Evolutionary conservation across 2,329 filamentous ascomycete species (phyloP).

Genomic region (Metarhizium robertsii): DNA sequence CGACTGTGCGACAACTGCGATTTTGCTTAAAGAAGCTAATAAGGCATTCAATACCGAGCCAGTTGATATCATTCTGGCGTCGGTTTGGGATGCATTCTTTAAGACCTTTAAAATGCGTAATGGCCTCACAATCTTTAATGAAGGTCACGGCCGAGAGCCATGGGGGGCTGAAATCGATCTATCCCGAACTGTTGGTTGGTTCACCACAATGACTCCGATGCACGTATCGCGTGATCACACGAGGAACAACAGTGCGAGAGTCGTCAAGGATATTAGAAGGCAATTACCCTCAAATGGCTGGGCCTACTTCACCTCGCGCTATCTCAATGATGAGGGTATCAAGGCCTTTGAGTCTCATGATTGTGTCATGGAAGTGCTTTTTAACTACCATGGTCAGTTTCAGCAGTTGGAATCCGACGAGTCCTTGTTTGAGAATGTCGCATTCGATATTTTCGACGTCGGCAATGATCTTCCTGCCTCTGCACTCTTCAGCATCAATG

Average conservation of each 20-base stretch:
- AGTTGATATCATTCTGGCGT: conserved; percentile 22
- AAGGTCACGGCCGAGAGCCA: conserved; percentile 12
- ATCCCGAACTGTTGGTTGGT: conserved; percentile 28
- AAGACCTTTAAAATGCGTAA: conserved; percentile 15
- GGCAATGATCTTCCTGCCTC: background rate
- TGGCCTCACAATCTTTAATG: conserved; percentile 19
- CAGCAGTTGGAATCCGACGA: conserved; percentile 11
- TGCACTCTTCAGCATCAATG: conserved; percentile 2
- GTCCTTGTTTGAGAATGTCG: conserved; percentile 6
- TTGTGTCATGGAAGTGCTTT: conserved; percentile 3
- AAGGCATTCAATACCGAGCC: conserved; percentile 15
- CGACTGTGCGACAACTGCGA: background rate
- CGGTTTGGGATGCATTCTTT: conserved; percentile 19
- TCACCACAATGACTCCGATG: conserved; percentile 20
- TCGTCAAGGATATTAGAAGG: conserved; percentile 1
- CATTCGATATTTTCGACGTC: conserved; percentile 4
- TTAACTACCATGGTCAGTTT: conserved; percentile 7
- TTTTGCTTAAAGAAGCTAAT: conserved; percentile 1
- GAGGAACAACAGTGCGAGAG: background rate
- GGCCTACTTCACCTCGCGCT: conserved; percentile 3
- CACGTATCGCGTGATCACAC: background rate
- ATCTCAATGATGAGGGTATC: background rate
- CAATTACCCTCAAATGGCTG: conserved; percentile 2
- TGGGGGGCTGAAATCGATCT: conserved; percentile 19
- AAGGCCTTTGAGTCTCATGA: background rate